Percentiles rank a stretch among this genome's conserved stretches.
These are phyloP conservation scores for Pholiota microspora DNA, from an alignment of 768 basidiomycete genomes.

Conservation along the genomic window DNA sequence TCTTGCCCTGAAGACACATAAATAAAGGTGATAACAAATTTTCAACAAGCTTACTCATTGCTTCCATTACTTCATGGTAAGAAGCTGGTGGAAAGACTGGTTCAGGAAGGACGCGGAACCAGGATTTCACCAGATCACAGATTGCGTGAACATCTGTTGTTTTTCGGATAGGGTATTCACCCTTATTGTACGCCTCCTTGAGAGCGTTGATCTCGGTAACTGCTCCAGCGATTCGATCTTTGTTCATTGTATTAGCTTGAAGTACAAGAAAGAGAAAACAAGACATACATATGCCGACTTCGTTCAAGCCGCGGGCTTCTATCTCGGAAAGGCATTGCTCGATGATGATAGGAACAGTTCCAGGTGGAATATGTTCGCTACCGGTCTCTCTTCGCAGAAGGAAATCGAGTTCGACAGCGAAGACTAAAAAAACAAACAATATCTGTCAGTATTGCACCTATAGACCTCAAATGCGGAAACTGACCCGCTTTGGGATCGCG, in stretches of 20 bases:
- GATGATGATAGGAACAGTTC: constrained; percentile 64
- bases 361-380: constrained; percentile 46
- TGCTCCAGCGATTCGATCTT: constrained; percentile 85
- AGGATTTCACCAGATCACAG: constrained; percentile 80
- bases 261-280: background rate
- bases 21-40: background rate
- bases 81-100: constrained; percentile 70
- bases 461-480: constrained; percentile 20
- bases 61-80: constrained; percentile 68
- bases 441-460: constrained; percentile 7
- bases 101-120: constrained; percentile 82
- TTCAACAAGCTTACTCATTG: constrained; percentile 55
- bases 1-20: constrained; percentile 50
- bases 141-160: constrained; percentile 79
- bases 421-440: constrained; percentile 40
- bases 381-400: constrained; percentile 65
- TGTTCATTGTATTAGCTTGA: background rate
- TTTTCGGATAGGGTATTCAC: constrained; percentile 57
- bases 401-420: constrained; percentile 73
- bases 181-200: constrained; percentile 74
- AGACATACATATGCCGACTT: constrained; percentile 80
- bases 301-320: constrained; percentile 71
- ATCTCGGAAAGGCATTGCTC: constrained; percentile 67
- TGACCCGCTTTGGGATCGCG: constrained; percentile 76
- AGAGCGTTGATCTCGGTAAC: constrained; percentile 64